Evolutionary conservation across 495 filamentous ascomycete species (phyloP).

Genomic region (Acidiella bohemica): DNA sequence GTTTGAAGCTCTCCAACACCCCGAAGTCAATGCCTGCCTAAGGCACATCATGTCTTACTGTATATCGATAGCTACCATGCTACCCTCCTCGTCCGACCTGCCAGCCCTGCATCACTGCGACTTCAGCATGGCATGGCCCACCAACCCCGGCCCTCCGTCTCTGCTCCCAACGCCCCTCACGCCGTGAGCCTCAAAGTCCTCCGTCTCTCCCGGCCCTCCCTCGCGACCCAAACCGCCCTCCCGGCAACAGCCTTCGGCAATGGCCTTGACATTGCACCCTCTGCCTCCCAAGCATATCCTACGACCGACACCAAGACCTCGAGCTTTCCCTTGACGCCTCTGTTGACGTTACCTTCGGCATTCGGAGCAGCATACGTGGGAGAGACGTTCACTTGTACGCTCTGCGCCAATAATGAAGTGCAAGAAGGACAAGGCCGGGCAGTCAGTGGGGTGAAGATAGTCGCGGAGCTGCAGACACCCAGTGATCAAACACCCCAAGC

Average conservation of each 20-base stretch:
- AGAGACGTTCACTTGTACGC: constrained; percentile 84
- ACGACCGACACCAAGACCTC: constrained; percentile 22
- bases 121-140: constrained; percentile 17
- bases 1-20: too few relatives aligned
- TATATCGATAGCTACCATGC: too few relatives aligned
- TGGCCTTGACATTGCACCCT: constrained; percentile 36
- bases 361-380: constrained; percentile 94
- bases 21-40: too few relatives aligned
- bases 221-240: constrained; percentile 40
- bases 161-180: constrained; percentile 51
- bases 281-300: constrained; percentile 42
- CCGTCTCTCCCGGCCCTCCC: constrained; percentile 34
- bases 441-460: constrained; percentile 64
- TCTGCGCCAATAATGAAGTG: constrained; percentile 83
- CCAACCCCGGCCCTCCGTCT: constrained; percentile 25
- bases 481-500: constrained; percentile 38
- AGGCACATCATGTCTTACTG: too few relatives aligned
- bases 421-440: constrained; percentile 20
- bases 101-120: too few relatives aligned
- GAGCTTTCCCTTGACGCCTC: constrained; percentile 47
- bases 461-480: constrained; percentile 91
- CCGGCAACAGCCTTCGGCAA: constrained; percentile 28
- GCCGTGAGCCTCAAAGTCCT: constrained; percentile 76
- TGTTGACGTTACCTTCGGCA: constrained; percentile 77
- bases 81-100: too few relatives aligned